Evolutionary conservation across 1,139 yeast species (phyloP).

Genomic region (Diutina sp.): DNA sequence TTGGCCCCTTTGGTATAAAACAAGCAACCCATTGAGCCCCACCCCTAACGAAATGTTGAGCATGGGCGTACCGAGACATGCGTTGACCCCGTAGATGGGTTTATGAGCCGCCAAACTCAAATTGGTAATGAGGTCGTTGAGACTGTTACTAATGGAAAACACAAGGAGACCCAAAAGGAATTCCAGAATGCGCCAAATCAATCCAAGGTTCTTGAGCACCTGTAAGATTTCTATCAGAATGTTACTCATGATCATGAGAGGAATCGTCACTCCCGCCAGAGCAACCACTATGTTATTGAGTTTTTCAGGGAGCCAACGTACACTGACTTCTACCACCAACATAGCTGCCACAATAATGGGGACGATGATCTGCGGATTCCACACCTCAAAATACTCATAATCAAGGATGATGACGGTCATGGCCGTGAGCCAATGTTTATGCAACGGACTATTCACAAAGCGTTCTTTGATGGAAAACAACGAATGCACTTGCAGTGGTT

Average conservation of each 20-base stretch:
- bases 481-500: not conserved
- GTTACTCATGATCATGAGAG: slow-evolving; percentile 17
- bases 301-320: not conserved
- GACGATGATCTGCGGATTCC: not conserved
- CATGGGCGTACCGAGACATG: slow-evolving; percentile 32
- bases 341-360: not conserved
- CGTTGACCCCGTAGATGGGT: slow-evolving; percentile 25
- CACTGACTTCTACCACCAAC: not conserved
- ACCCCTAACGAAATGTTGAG: slow-evolving; percentile 25
- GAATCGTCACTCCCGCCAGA: slow-evolving; percentile 14
- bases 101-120: slow-evolving; percentile 22
- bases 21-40: slow-evolving; percentile 20
- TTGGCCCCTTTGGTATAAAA: not conserved
- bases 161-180: slow-evolving; percentile 27
- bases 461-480: not conserved
- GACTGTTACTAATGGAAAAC: slow-evolving; percentile 26
- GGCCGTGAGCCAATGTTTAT: not conserved
- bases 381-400: not conserved
- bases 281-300: slow-evolving; percentile 7
- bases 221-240: slow-evolving; percentile 17
- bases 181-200: slow-evolving; percentile 24
- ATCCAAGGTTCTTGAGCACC: slow-evolving; percentile 24
- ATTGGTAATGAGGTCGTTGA: slow-evolving; percentile 30
- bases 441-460: not conserved
- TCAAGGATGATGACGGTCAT: not conserved